Evolutionary conservation across 2,329 filamentous ascomycete species (phyloP), one percentile per base, ranked within the genome.

Genomic region (Diaporthe velutina): DNA sequence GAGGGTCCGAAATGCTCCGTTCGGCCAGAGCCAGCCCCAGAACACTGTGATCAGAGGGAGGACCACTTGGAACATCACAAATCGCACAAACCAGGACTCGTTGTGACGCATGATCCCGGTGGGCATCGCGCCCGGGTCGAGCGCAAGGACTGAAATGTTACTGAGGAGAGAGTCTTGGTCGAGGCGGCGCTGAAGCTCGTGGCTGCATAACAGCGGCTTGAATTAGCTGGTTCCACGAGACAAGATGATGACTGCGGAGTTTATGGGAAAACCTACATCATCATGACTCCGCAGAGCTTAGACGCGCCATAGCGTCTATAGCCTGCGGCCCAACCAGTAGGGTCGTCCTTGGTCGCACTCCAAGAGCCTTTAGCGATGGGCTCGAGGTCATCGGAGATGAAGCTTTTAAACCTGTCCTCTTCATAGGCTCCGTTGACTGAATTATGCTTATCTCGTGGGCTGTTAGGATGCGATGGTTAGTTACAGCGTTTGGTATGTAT

Each of bases 101-200:
- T 50, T 45, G 10, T n/a, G 35, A 7, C 50, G 67, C 13, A 70
- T 30, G 4, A 57, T 57, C 5, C n/a, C 50, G 9, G 19, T 70
- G 9, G 67, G 50, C 35, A 57, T 70, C 9, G 67, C 50, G 5
- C 67, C 67, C 8, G 67, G 67, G 28, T 70, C 50, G 0, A 70
- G 35, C 12, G 67, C 25, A 4, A 57, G 67, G 50, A 70, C 67
- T 7, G 67, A 70, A 5, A 55, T 57, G 17, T 70, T 40, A 2
- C 3, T 30, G 17, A 70, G 67, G 3, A 28, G 25, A 2, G 68
- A 17, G 28, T 71, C 54, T n/a, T 48, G 52, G 38, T 71, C 54
- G 28, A 71, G 52, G 28, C 68, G 68, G 4, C 68, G 52, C 40
- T 71, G 68, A 38, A 58, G 68, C 52, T 71, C 68, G 12, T 58